These are phyloP conservation scores for Cryptococcus sp. DNA, from an alignment of 1,284 basidiomycete species.

Conservation along the genomic window DNA sequence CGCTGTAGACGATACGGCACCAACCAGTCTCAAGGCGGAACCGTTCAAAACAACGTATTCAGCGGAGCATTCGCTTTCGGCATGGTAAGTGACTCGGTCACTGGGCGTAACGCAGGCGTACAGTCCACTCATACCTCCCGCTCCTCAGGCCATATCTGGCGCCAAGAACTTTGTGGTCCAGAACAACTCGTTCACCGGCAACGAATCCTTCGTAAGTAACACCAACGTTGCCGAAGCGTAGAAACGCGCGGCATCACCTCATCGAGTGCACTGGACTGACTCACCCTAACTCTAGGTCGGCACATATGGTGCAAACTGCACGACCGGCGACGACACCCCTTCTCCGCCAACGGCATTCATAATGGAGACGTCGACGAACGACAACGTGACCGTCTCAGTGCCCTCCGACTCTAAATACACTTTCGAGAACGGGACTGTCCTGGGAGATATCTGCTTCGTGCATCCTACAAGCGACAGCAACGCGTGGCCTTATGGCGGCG, in stretches of 20 bases:
- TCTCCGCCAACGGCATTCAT: conserved; percentile 35
- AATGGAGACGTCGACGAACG: conserved; percentile 22
- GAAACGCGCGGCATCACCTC: too few species aligned
- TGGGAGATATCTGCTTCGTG: conserved; percentile 41
- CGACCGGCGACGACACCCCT: conserved; percentile 56
- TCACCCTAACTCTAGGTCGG: conserved; percentile 59
- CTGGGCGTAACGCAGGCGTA: neutral
- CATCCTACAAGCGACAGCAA: conserved; percentile 19
- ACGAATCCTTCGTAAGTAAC: conserved; percentile 64
- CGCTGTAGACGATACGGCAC: conserved; percentile 57
- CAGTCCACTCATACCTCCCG: conserved; percentile 55
- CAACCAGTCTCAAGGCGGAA: conserved; percentile 65
- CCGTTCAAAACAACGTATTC: conserved; percentile 66
- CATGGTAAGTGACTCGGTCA: conserved; percentile 21
- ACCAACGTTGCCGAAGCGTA: too few species aligned
- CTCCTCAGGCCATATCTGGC: conserved; percentile 63
- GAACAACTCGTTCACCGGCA: conserved; percentile 66
- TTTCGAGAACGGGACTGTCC: conserved; percentile 36
- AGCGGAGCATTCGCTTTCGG: conserved; percentile 61
- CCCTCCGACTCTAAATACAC: conserved; percentile 15
- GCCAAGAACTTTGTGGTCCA: conserved; percentile 68
- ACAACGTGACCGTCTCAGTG: conserved; percentile 31
- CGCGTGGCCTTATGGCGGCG: conserved; percentile 39
- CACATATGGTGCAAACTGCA: conserved; percentile 69
- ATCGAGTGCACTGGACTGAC: neutral